phyloP scores from a whole-genome alignment of 257 asterid species.

The Solanum pimpinellifolium region DNA sequence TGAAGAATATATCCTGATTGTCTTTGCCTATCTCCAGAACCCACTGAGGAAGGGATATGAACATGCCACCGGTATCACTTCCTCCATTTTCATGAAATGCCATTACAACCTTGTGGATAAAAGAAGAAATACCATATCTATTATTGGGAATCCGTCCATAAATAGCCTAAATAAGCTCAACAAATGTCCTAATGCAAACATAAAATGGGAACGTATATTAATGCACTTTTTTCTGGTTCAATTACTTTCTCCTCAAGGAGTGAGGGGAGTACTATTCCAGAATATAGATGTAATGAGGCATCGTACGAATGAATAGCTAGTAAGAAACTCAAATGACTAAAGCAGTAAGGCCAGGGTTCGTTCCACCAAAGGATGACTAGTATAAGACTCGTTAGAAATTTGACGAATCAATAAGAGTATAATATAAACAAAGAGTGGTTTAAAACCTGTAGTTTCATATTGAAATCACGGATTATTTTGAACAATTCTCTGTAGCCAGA shows the following conservation, averaged over 20 bases:
- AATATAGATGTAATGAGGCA: not conserved
- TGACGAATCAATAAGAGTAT: not conserved
- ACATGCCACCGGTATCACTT: conserved; percentile 41
- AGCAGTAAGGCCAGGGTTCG: not conserved
- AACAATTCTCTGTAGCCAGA: conserved; percentile 56
- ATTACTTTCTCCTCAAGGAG: not conserved
- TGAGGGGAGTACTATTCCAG: not conserved
- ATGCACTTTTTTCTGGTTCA: not conserved
- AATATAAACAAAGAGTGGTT: not conserved
- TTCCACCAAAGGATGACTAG: not conserved
- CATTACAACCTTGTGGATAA: conserved; percentile 45
- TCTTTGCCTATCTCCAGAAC: conserved; percentile 63
- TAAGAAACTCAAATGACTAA: not conserved
- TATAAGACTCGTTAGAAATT: not conserved
- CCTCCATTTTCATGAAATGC: conserved; percentile 71
- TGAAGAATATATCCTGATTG: conserved; percentile 72
- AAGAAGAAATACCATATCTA: not conserved
- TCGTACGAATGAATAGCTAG: not conserved
- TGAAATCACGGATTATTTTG: conserved; percentile 43
- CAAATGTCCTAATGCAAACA: not conserved
- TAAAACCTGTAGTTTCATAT: conserved; percentile 59
- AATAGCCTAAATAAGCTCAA: not conserved
- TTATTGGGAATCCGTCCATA: not conserved
- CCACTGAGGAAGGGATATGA: conserved; percentile 70
- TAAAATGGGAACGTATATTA: not conserved